Evolutionary conservation across 345 rosid genomes (phyloP), one percentile per base, ranked within the genome.

Genomic region (Eucalyptus erythrocorys): DNA sequence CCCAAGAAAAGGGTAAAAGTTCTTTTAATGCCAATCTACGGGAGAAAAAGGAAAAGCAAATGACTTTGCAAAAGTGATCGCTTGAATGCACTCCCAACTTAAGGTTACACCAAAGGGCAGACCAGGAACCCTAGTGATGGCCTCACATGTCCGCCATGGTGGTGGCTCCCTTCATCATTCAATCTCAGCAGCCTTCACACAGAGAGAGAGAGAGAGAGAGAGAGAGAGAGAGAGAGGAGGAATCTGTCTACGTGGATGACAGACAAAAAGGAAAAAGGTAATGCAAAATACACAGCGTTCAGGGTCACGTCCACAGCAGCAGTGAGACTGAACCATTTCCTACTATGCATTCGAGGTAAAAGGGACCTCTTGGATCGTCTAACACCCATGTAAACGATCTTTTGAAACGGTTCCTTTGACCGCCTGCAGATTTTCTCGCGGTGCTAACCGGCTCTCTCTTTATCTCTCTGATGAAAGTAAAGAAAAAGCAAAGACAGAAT

Each of bases 21-120:
- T 87, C 82, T 86, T 85, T 17, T 87, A 90, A 85, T 32, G 59
- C 40, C 32, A 88, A 45, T 86, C 86, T 85, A 82, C 40, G 85
- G 61, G 90, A 88, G 90, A 89, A 88, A 82, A 85, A 82, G 91
- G n/a, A 88, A 93, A 91, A 93, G 92, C 93, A 26, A 48, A 37
- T 9, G 84, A 88, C 93, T 93, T 92, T 91, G 94, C 87, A 92
- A 94, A 93, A 93, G 96, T 90, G 90, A 90, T 88, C 53, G 91
- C 90, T 89, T 92, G 94, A 93, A 91, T 91, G 91, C 93, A 92
- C 90, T 89, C 92, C 91, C 42, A 37, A 93, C 88, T 92, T 89
- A 37, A 88, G 90, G 90, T 84, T 79, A 88, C 90, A 64, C 50
- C 88, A 86, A 86, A 89, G 89, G 55, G 47, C 32, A 89, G 76